These are phyloP conservation scores for Apiotrichum domesticum DNA, from an alignment of 1,284 basidiomycete species.

Conservation along the genomic window DNA sequence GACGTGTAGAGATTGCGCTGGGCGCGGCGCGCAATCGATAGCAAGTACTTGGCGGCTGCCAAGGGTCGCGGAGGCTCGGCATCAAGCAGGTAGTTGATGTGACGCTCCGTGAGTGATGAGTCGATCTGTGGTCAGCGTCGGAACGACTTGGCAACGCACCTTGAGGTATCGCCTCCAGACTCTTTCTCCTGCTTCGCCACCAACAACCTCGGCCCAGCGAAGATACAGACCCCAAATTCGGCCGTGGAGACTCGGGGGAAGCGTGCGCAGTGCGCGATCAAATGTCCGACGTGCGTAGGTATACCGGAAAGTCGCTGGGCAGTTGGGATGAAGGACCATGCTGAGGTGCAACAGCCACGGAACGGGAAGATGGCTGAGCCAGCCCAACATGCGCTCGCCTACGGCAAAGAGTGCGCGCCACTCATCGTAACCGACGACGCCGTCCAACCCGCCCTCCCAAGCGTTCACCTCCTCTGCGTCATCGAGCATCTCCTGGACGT, in stretches of 20 bases:
- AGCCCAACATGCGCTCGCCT: slow-evolving; percentile 89
- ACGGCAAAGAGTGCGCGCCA: slow-evolving; percentile 84
- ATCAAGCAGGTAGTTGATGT: slow-evolving; percentile 68
- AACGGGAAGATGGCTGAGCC: slow-evolving; percentile 78
- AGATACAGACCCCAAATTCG: slow-evolving; percentile 93
- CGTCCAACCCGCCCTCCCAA: slow-evolving; percentile 81
- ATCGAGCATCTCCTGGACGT: slow-evolving; percentile 79
- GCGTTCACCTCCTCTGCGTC: slow-evolving; percentile 77
- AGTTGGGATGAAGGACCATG: slow-evolving; percentile 82
- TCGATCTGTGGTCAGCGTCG: slow-evolving; percentile 54
- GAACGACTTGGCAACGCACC: slow-evolving; percentile 31
- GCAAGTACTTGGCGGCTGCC: slow-evolving; percentile 85
- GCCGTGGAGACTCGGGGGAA: slow-evolving; percentile 88
- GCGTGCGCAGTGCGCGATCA: slow-evolving; percentile 87
- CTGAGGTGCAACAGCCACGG: slow-evolving; percentile 91
- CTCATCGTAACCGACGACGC: slow-evolving; percentile 84
- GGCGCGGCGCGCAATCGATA: slow-evolving; percentile 77
- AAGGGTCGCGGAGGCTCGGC: slow-evolving; percentile 71
- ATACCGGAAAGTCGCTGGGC: slow-evolving; percentile 74
- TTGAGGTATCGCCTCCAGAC: slow-evolving; percentile 86
- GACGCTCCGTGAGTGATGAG: slow-evolving; percentile 76
- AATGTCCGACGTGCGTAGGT: slow-evolving; percentile 91
- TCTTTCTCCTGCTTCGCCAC: slow-evolving; percentile 75
- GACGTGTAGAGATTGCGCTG: slow-evolving; percentile 75
- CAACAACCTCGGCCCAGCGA: slow-evolving; percentile 81